Base-by-base conservation (phyloP, 805 yeast species). In the Saccharomycopsis sp. region DNA sequence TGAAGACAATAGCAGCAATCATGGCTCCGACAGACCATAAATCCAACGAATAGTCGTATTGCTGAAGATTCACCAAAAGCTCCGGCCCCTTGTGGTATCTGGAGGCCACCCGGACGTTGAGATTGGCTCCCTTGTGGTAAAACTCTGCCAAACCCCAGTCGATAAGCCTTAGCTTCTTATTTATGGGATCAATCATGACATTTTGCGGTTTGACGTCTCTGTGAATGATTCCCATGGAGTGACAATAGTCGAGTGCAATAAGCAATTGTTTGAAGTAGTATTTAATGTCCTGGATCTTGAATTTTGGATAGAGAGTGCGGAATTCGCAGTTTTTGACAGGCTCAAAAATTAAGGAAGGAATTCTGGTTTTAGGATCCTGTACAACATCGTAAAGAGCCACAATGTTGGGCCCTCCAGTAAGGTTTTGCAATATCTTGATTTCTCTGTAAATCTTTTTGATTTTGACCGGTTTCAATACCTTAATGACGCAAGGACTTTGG, bases 81-180 rank as follows among this genome's bases (percentile, higher is more conserved):
- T 91, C 97, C 2, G 97, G 97, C 2, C 97, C 97, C 71, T 91
- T 91, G 71, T 87, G 91, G 69, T 89, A 90, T 64, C 97, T 75
- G 3, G 96, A 89, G 1, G 97, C 97, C 16, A 91, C 97, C 63
- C 97, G 79, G 20, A 91, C 97, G 67, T 91, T 91, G 67, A 89
- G 91, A 66, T 89, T 96, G 68, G 83, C 87, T 14, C 90, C 90
- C 23, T 89, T 83, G 68, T 91, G 97, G 68, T 91, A 91, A 68
- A 89, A 91, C 70, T 91, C 97, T 7, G 97, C 97, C 55, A 91
- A 74, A 5, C 97, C 97, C 97, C 97, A 91, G 71, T 91, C 97
- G 56, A 91, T 91, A 63, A 91, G 79, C 62, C 96, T 80, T 64
- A 91, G 73, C 66, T 80, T 82, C 70, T 74, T 83, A 61, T 77